Conservation (phyloP, 23 red algal species). For the Chondrus crispus region DNA sequence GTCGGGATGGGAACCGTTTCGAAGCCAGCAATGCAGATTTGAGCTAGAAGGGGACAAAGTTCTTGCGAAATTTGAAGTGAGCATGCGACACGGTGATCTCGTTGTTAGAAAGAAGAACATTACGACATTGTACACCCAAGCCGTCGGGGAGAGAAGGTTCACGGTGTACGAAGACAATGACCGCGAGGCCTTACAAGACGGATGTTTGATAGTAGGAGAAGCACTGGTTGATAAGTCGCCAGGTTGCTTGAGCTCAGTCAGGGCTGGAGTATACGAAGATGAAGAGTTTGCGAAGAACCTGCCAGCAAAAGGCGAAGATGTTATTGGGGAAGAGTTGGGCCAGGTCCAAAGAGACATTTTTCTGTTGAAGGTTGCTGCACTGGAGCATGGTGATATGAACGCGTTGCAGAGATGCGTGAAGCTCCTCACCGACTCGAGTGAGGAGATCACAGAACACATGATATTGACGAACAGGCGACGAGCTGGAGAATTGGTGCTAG, state of each 20-base stretch:
- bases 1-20: neutral
- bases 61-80: neutral
- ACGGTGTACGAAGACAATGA: neutral
- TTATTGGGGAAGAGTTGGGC: neutral
- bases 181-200: neutral
- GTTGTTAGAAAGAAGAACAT: neutral
- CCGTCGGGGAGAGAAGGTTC: neutral
- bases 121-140: neutral
- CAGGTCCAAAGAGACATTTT: neutral
- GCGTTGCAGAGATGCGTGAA: neutral
- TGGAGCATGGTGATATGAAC: neutral
- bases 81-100: neutral
- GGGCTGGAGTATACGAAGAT: no score
- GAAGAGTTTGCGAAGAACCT: neutral
- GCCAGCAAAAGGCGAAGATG: neutral
- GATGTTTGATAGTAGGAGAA: neutral
- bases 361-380: neutral
- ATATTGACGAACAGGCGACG: neutral
- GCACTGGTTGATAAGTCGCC: neutral
- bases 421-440: neutral
- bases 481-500: neutral
- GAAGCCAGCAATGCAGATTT: neutral
- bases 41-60: neutral
- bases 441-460: neutral
- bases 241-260: no score